Base-by-base conservation (phyloP, 768 basidiomycete genomes). In the Pleurotus citrinopileatus region DNA sequence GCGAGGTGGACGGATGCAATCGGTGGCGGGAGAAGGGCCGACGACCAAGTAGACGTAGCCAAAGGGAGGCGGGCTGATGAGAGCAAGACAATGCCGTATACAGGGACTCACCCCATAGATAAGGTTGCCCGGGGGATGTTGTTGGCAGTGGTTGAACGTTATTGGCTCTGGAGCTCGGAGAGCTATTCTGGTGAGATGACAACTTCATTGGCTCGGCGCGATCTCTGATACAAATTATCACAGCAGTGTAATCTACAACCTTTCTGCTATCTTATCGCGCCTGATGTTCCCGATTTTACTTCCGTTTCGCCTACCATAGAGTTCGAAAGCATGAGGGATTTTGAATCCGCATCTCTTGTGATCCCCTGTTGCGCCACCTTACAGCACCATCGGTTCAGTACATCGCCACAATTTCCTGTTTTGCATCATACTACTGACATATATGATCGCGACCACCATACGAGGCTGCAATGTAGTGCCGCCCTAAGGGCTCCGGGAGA, bases 61-160 rank as follows among this genome's bases (percentile, higher is more conserved):
- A 47, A 53, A 58, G 28, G 59, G 40, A 32, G 19, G 37, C 15
- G 29, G 13, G 34, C 17, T 37, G 53, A 34, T 46, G 45, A 9
- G 38, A 28, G 45, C 15, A 59, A 54, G 55, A 55, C 26, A 52
- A 38, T n/a, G 38, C 26, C 46, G 54, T 61, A 19, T 59, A 63
- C 45, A 56, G 48, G 20, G 32, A 6, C 29, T 51, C 22, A 4
- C 32, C 29, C 7, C 48, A 51, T 72, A 38, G 73, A 76, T 63
- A 71, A 75, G 29, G 64, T 70, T 42, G 69, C 60, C 37, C 70
- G 71, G 55, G 65, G 62, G 43, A 74, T 76, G 70, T 48, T 77
- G 27, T 60, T 77, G 47, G 70, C 68, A 12, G 65, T 71, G 3
- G 63, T 73, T 15, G 75, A 76, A 53, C 65, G 66, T 43, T 72